Evolutionary conservation across 2,329 filamentous ascomycete species (phyloP).

Genomic region (Fusarium burgessii): DNA sequence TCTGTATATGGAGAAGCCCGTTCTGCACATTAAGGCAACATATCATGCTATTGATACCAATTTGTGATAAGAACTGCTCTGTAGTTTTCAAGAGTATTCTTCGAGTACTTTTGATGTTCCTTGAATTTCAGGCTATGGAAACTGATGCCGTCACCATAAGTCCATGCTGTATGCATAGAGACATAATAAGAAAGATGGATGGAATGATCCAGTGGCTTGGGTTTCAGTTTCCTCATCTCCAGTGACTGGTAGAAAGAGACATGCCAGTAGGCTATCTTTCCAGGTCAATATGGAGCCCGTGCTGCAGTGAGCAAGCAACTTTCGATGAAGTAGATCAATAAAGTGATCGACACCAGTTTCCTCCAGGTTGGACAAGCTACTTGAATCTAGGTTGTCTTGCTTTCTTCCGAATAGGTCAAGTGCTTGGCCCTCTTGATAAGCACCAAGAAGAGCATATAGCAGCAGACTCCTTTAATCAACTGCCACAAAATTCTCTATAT

Average conservation of each 20-base stretch:
- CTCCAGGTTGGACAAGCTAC: not conserved
- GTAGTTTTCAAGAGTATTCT: constrained; percentile 3
- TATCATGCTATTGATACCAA: not conserved
- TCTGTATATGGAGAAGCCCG: not conserved
- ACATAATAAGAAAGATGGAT: not conserved
- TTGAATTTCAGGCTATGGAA: constrained; percentile 14
- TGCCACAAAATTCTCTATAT: not conserved
- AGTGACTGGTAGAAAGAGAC: not conserved
- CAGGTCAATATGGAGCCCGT: not conserved
- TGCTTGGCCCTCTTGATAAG: not conserved
- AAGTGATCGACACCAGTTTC: not conserved
- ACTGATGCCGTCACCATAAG: constrained; percentile 18
- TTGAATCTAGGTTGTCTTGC: not conserved
- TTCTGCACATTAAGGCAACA: not conserved
- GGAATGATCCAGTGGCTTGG: not conserved
- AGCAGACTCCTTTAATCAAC: not conserved
- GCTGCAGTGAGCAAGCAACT: constrained; percentile 2
- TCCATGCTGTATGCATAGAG: constrained; percentile 7
- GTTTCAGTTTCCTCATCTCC: not conserved
- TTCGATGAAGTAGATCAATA: not conserved
- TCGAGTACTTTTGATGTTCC: constrained; percentile 1
- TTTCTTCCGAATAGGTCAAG: not conserved
- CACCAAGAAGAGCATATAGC: not conserved
- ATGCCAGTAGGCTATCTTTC: constrained; percentile 13
- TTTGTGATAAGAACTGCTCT: not conserved